Evolutionary conservation across 139 green algal genomes (phyloP).

Genomic region (Tetratostichococcus sp.): DNA sequence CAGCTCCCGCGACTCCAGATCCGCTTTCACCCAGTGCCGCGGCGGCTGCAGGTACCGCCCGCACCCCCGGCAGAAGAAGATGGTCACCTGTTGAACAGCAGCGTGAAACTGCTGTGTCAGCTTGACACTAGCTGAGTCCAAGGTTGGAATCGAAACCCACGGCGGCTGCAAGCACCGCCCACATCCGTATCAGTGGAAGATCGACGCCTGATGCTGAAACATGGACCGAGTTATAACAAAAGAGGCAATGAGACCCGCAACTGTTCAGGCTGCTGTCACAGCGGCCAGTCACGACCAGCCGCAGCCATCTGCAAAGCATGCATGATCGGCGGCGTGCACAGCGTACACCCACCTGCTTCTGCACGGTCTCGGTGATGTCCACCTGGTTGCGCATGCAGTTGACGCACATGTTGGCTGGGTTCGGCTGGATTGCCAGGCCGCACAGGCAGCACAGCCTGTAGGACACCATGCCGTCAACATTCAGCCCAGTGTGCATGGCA

Average conservation of each 20-base stretch:
- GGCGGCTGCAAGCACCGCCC: too few species aligned
- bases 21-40: conserved; percentile 88
- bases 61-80: conserved; percentile 92
- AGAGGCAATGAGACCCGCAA: too few species aligned
- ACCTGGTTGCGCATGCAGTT: conserved; percentile 95
- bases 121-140: too few species aligned
- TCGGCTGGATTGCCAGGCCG: conserved; percentile 80
- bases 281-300: conserved; percentile 23
- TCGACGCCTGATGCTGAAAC: too few species aligned
- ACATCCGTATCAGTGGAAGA: too few species aligned
- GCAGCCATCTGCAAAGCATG: too few species aligned
- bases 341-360: conserved; percentile 72
- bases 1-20: conserved; percentile 94
- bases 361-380: conserved; percentile 95
- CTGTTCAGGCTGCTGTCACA: not conserved
- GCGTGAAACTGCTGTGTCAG: too few species aligned
- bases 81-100: conserved; percentile 66
- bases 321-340: too few species aligned
- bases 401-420: conserved; percentile 98
- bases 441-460: conserved; percentile 91
- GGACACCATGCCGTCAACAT: too few species aligned
- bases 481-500: too few species aligned
- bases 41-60: conserved; percentile 92
- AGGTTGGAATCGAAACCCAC: too few species aligned
- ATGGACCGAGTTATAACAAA: too few species aligned